Evolutionary conservation across 2,329 filamentous ascomycete species (phyloP).

Genomic region (Colletotrichum paranaense): DNA sequence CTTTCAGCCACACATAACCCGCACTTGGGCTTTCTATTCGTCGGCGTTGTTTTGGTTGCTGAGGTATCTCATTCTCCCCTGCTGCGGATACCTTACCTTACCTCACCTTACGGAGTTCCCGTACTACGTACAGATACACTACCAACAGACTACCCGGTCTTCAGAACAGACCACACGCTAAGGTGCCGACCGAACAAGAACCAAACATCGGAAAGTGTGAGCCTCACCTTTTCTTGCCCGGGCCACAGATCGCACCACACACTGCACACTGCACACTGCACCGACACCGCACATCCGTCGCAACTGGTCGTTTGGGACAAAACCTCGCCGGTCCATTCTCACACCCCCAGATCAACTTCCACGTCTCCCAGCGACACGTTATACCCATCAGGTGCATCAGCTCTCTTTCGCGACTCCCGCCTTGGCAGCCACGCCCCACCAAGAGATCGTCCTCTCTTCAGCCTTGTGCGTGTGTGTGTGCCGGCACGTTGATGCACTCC

Average conservation of each 20-base stretch:
- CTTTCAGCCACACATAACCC: constrained; percentile 23
- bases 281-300: constrained; percentile 3
- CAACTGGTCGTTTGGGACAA: constrained; percentile 2
- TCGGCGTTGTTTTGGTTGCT: constrained; percentile 4
- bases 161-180: constrained; percentile 3
- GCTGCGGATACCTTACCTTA: neutral
- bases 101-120: neutral
- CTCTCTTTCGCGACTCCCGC: constrained; percentile 7
- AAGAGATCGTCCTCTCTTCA: constrained; percentile 28
- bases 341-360: neutral
- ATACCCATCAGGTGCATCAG: neutral
- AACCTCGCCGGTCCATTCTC: neutral
- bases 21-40: constrained; percentile 1
- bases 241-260: constrained; percentile 15
- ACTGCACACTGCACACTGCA: neutral
- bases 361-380: neutral
- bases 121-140: too few species aligned
- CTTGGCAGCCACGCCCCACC: constrained; percentile 33
- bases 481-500: constrained; percentile 27
- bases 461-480: constrained; percentile 22
- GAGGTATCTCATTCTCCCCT: neutral
- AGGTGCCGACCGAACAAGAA: constrained; percentile 8
- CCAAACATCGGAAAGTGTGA: constrained; percentile 27
- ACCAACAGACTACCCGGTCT: neutral
- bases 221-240: constrained; percentile 15